Percentiles rank a stretch among this genome's conserved stretches.
These are phyloP conservation scores for Cyberlindnera nakhonratchasimensis DNA, from an alignment of 805 yeast species.

Conservation along the genomic window DNA sequence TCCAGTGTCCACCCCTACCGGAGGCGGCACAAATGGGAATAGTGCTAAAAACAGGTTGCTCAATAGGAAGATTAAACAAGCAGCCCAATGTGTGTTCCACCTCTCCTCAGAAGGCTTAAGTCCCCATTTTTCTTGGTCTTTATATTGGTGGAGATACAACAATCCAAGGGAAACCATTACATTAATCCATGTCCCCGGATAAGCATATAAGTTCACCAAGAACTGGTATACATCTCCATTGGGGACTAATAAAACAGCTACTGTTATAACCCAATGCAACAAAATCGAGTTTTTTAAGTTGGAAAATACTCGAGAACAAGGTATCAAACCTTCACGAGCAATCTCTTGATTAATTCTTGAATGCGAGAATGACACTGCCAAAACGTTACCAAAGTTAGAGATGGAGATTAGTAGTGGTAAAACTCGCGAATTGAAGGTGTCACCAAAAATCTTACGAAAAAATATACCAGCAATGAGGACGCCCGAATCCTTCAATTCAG, in stretches of 20 bases:
- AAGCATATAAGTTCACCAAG: constrained; percentile 57
- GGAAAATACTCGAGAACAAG: constrained; percentile 46
- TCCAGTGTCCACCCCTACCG: constrained; percentile 29
- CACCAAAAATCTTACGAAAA: constrained; percentile 56
- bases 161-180: constrained; percentile 50
- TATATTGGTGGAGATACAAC: constrained; percentile 45
- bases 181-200: constrained; percentile 62
- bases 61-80: constrained; percentile 37
- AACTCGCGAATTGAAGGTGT: constrained; percentile 44
- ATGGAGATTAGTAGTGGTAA: constrained; percentile 57
- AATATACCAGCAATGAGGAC: constrained; percentile 62
- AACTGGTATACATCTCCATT: constrained; percentile 62
- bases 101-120: constrained; percentile 17
- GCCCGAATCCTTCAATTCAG: constrained; percentile 50
- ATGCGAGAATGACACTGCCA: constrained; percentile 62
- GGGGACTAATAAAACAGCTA: constrained; percentile 50
- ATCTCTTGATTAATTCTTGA: constrained; percentile 56
- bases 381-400: constrained; percentile 61
- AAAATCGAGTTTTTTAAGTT: constrained; percentile 42
- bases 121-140: constrained; percentile 41
- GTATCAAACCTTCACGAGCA: constrained; percentile 47
- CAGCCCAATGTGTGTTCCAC: constrained; percentile 30
- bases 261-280: constrained; percentile 56
- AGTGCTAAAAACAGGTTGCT: constrained; percentile 50
- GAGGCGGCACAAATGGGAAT: constrained; percentile 57